A percentile compares a stretch with the other conserved stretches of the same genome.
Evolutionary conservation across 495 filamentous ascomycete species (phyloP).

Genomic region (Neurospora tetraspora): DNA sequence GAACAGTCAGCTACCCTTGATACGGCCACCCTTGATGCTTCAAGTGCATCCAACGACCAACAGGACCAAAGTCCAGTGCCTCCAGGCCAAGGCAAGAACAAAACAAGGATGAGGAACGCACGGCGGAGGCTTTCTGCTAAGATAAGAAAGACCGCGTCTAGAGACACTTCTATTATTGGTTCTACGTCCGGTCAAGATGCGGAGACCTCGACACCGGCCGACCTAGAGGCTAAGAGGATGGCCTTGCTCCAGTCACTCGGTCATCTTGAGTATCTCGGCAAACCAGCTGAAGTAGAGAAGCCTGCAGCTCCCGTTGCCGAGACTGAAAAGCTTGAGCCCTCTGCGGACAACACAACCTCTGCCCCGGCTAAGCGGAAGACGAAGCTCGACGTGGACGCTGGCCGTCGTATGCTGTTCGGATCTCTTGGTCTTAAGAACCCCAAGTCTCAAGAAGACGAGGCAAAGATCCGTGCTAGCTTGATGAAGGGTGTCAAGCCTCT

Average conservation of each 20-base stretch:
- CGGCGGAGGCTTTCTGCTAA: constrained; percentile 23
- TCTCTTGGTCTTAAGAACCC: constrained; percentile 62
- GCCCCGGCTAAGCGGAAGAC: constrained; percentile 7
- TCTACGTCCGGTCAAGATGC: neutral
- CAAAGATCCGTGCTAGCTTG: constrained; percentile 48
- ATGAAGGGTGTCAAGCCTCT: constrained; percentile 28
- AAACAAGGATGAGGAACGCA: constrained; percentile 33
- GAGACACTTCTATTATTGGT: neutral
- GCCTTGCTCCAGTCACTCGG: constrained; percentile 5
- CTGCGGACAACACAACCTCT: neutral
- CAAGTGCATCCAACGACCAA: neutral
- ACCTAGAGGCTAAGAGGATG: constrained; percentile 6
- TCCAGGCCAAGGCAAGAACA: constrained; percentile 25
- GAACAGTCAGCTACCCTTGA: neutral
- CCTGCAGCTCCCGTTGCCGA: neutral
- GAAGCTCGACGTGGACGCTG: constrained; percentile 52
- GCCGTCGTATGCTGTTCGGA: constrained; percentile 59
- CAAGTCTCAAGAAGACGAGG: constrained; percentile 56
- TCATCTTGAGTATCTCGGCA: neutral
- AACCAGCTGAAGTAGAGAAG: neutral
- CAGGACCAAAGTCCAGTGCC: constrained; percentile 16
- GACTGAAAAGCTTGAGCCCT: neutral
- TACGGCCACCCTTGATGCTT: neutral
- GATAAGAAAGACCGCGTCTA: constrained; percentile 12
- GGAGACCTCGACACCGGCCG: neutral